Evolutionary conservation across 805 yeast genomes (phyloP), one percentile per base, ranked within the genome.

Genomic region (Cyberlindnera samutprakarnensis): DNA sequence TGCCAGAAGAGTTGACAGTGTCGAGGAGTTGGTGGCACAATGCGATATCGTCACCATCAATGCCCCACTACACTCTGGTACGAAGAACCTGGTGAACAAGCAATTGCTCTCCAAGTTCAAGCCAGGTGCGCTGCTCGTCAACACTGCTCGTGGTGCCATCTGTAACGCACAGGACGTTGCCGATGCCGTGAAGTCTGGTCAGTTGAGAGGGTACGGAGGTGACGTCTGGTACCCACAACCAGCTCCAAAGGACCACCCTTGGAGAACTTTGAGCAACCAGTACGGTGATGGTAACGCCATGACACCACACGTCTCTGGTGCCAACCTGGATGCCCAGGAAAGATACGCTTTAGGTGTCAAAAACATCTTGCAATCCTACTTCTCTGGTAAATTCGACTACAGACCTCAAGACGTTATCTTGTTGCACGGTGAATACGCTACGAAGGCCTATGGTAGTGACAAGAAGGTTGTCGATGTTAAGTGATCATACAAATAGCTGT

Each of bases 221-320:
- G 92, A 82, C 57, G 92, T 82, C 32, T 81, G 90, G 86, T 70
- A 50, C 63, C 79, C 78, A n/a, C 94, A 82, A 58, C 94, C 94
- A 26, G 83, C 90, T 18, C 86, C 87, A 42, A 61, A 63, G 33
- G 68, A 68, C 54, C 87, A 80, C 51, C 87, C 87, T 43, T 82
- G 92, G 92, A 68, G 86, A 66, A 34, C 64, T 9, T 70, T 80
- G 75, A 52, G 61, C 30, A 78, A 79, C 70, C 62, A 70, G 49
- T 70, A 66, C 43, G 80, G 79, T 37, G 82, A 73, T 23, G 90
- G 90, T 43, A 82, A 83, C 47, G 90, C 88, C 33, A 80, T 82
- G 90, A 78, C 86, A 31, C 87, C 88, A 14, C 92, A 81, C 53
- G 72, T 76, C 45, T 75, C 84, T 33, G 92, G 94, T 40, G 76